These are phyloP conservation scores for Debaryomycetaceae sp. DNA, from an alignment of 1,139 yeast genomes.

Conservation along the genomic window DNA sequence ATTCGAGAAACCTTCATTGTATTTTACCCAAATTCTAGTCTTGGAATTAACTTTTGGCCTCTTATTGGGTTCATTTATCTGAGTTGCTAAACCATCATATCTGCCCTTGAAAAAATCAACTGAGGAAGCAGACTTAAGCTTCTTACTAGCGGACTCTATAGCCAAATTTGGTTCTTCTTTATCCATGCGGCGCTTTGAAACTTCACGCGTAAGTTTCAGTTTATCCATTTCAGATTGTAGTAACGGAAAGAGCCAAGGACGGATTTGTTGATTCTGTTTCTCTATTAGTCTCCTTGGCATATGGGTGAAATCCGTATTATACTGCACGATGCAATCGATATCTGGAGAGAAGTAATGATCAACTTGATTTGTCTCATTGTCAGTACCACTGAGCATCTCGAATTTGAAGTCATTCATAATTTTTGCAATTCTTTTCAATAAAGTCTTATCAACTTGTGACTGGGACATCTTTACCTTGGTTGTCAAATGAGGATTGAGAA, in stretches of 20 bases:
- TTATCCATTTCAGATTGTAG: conserved; percentile 41
- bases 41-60: conserved; percentile 10
- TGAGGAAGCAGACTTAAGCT: conserved; percentile 21
- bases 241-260: conserved; percentile 38
- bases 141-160: conserved; percentile 21
- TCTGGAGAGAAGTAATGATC: conserved; percentile 33
- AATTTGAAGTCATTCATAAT: conserved; percentile 26
- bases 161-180: conserved; percentile 6
- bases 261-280: conserved; percentile 25
- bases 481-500: conserved; percentile 43
- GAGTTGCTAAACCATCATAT: conserved; percentile 32
- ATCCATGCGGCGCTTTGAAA: conserved; percentile 28
- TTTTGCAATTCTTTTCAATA: conserved; percentile 27
- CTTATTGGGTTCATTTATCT: conserved; percentile 11
- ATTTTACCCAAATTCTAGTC: conserved; percentile 80
- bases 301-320: conserved; percentile 20
- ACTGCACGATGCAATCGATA: conserved; percentile 32
- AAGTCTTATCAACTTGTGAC: conserved; percentile 20
- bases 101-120: conserved; percentile 40
- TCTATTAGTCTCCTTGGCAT: conserved; percentile 9
- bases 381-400: conserved; percentile 30
- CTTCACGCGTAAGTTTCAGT: conserved; percentile 16
- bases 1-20: conserved; percentile 89
- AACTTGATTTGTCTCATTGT: conserved; percentile 28
- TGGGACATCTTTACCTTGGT: conserved; percentile 24